A percentile compares a stretch with the other conserved stretches of the same genome.
Evolutionary conservation across 768 basidiomycete species (phyloP).

Genomic region (Scleroderma bovista): DNA sequence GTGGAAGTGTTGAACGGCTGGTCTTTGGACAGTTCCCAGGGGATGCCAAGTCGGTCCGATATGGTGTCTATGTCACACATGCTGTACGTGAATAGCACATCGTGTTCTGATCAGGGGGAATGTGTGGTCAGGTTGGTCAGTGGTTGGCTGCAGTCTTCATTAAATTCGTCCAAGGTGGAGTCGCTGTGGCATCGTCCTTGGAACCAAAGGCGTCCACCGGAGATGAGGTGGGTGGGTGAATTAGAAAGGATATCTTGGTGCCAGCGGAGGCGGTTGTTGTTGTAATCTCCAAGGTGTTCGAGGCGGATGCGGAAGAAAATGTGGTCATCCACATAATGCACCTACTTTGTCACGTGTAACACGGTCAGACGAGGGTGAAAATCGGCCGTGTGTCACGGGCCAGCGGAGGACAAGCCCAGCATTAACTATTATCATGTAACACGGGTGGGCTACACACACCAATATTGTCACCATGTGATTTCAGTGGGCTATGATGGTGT

Average conservation of each 20-base stretch:
- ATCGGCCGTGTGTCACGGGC: too few species aligned
- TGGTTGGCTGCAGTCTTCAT: constrained; percentile 24
- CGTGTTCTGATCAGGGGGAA: constrained; percentile 16
- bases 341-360: too few species aligned
- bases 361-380: too few species aligned
- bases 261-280: too few species aligned
- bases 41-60: constrained; percentile 25
- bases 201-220: constrained; percentile 21
- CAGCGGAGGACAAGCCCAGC: too few species aligned
- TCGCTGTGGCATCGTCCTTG: constrained; percentile 12
- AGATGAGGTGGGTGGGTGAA: neutral
- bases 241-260: neutral
- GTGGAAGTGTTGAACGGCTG: constrained; percentile 16
- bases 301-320: constrained; percentile 4
- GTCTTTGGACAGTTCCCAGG: constrained; percentile 29
- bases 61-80: constrained; percentile 32
- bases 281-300: neutral
- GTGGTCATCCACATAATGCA: neutral
- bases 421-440: too few species aligned
- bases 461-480: too few species aligned
- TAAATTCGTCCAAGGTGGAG: constrained; percentile 25
- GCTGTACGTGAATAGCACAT: constrained; percentile 20
- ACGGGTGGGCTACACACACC: too few species aligned
- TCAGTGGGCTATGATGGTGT: too few species aligned
- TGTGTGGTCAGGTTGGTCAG: constrained; percentile 15